Conservation (phyloP, 805 yeast genomes). For the Yarrowia hollandica region DNA sequence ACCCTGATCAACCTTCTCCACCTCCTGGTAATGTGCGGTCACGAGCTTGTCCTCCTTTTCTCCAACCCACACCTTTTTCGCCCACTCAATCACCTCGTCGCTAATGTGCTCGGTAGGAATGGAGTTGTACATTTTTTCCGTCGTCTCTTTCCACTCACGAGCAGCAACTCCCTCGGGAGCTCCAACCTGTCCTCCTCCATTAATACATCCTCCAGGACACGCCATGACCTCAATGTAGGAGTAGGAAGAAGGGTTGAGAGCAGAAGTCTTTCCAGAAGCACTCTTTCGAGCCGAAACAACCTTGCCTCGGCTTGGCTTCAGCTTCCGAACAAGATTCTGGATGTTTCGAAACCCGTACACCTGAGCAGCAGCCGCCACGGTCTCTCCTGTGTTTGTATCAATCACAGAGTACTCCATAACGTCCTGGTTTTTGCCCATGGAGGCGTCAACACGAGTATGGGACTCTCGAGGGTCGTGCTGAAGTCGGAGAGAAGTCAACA, state of each 20-base stretch:
- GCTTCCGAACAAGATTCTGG: constrained; percentile 85
- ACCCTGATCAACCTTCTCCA: constrained; percentile 3
- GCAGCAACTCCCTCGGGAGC: constrained; percentile 40
- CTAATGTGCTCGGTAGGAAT: constrained; percentile 31
- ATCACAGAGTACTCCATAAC: constrained; percentile 66
- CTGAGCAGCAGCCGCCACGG: constrained; percentile 56
- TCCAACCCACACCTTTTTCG: constrained; percentile 3
- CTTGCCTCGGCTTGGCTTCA: constrained; percentile 50
- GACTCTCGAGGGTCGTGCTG: constrained; percentile 34
- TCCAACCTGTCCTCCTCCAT: constrained; percentile 90
- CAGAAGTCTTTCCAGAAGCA: constrained; percentile 33
- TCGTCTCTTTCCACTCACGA: constrained; percentile 41
- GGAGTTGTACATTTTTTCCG: constrained; percentile 43
- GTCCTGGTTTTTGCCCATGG: constrained; percentile 68
- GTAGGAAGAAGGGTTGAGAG: constrained; percentile 63
- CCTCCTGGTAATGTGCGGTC: constrained; percentile 23
- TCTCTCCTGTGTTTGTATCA: constrained; percentile 37
- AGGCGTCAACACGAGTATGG: constrained; percentile 46
- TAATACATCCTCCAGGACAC: constrained; percentile 96
- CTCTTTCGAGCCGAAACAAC: constrained; percentile 32
- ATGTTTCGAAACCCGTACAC: constrained; percentile 93
- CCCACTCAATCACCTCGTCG: constrained; percentile 29
- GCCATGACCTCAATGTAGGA: constrained; percentile 96
- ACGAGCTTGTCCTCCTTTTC: neutral
- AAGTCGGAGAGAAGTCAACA: constrained; percentile 46